Evolutionary conservation across 345 rosid species (phyloP).

Genomic region (Melaleuca quinquenervia): DNA sequence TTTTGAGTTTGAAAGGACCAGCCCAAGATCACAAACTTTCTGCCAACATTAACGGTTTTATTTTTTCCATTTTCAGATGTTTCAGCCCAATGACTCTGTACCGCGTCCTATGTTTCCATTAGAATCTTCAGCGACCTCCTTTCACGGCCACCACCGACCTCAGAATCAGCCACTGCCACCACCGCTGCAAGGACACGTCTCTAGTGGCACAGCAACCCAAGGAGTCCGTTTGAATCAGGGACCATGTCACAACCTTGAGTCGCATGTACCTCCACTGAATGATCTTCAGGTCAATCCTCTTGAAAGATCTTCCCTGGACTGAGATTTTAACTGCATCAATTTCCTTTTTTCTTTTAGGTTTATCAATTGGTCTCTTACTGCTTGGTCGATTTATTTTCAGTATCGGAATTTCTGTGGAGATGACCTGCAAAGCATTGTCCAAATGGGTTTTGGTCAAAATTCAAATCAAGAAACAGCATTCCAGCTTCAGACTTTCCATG

Average conservation of each 20-base stretch:
- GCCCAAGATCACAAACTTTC: not conserved
- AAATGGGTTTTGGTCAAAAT: constrained; percentile 62
- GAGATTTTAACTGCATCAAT: not conserved
- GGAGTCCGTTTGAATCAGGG: constrained; percentile 29
- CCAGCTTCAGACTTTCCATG: constrained; percentile 15
- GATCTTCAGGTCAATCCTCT: constrained; percentile 30
- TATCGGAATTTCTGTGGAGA: constrained; percentile 45
- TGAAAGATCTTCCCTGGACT: constrained; percentile 24
- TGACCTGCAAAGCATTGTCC: constrained; percentile 69
- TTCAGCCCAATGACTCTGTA: constrained; percentile 10
- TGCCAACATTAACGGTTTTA: not conserved
- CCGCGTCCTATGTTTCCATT: constrained; percentile 10
- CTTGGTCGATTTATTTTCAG: constrained; percentile 11
- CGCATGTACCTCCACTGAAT: constrained; percentile 33
- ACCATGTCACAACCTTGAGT: constrained; percentile 20
- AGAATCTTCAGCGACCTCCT: constrained; percentile 22
- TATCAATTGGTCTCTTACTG: not conserved
- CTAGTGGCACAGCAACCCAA: constrained; percentile 25
- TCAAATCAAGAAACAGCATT: constrained; percentile 13
- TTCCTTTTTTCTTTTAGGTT: not conserved
- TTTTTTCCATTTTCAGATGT: constrained; percentile 10
- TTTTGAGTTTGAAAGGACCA: not conserved
- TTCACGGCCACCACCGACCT: constrained; percentile 19
- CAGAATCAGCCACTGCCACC: constrained; percentile 8
- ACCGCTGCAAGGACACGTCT: constrained; percentile 3